Evolutionary conservation across 2,329 filamentous ascomycete genomes (phyloP).

Genomic region (Didymella pinodella): DNA sequence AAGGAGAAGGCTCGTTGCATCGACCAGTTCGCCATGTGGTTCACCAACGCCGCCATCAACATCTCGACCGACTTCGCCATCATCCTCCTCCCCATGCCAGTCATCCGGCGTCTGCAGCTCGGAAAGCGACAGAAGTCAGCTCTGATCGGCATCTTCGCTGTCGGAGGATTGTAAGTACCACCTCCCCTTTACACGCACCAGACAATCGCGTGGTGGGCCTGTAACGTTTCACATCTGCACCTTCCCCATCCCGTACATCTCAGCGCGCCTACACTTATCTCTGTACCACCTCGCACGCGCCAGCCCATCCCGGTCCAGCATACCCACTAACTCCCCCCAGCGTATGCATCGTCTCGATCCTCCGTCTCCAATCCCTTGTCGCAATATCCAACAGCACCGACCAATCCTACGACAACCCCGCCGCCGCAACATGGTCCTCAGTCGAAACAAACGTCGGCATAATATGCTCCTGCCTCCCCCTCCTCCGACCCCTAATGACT

Average conservation of each 20-base stretch:
- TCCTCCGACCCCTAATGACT: constrained; percentile 39
- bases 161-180: constrained; percentile 52
- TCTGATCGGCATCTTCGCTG: constrained; percentile 49
- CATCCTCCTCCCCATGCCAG: constrained; percentile 47
- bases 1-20: constrained; percentile 42
- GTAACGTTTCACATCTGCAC: constrained; percentile 14
- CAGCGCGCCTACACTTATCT: not conserved
- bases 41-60: constrained; percentile 43
- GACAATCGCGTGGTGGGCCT: constrained; percentile 8
- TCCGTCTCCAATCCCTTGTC: constrained; percentile 45
- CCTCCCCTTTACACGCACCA: not conserved
- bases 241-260: constrained; percentile 16
- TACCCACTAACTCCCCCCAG: constrained; percentile 27
- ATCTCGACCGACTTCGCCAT: constrained; percentile 46
- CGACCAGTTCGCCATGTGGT: constrained; percentile 44
- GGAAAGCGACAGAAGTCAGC: constrained; percentile 48
- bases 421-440: constrained; percentile 42
- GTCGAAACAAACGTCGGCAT: constrained; percentile 46
- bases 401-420: constrained; percentile 44
- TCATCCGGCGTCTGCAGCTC: constrained; percentile 46
- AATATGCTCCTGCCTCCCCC: constrained; percentile 45
- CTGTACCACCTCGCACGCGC: constrained; percentile 1
- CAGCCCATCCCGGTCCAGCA: constrained; percentile 1
- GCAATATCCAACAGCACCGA: constrained; percentile 42
- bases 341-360: constrained; percentile 47